A percentile compares a stretch with the other conserved stretches of the same genome.
Evolutionary conservation across 257 asterid genomes (phyloP).

Genomic region (Ocimum tenuiflorum): DNA sequence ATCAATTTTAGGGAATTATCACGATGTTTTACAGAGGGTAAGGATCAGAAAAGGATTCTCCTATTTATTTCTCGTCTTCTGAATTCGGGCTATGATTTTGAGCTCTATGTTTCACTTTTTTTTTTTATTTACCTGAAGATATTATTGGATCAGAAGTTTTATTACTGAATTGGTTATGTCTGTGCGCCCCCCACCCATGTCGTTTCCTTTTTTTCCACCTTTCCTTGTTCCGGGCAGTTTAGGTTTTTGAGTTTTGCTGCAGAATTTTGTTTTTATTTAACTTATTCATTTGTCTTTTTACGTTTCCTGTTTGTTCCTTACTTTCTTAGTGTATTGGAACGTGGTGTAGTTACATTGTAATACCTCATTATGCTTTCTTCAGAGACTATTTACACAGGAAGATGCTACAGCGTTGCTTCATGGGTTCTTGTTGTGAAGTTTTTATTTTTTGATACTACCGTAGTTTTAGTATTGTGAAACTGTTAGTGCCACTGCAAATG

Average conservation of each 20-base stretch:
- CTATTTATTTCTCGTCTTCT: background rate
- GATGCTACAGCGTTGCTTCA: background rate
- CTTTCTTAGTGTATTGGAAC: background rate
- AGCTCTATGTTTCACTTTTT: background rate
- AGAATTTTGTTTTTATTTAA: background rate
- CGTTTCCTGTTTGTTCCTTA: background rate
- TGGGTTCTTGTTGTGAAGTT: background rate
- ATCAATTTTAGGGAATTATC: background rate
- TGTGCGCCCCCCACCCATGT: background rate
- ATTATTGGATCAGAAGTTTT: background rate
- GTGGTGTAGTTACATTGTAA: background rate
- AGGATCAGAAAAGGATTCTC: background rate
- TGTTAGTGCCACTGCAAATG: background rate
- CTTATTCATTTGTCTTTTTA: background rate
- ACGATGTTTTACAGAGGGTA: conserved; percentile 44
- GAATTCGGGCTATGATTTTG: background rate
- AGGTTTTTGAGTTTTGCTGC: background rate
- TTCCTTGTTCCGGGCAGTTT: background rate
- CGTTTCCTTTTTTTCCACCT: background rate
- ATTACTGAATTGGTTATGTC: background rate
- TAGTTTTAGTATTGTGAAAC: background rate
- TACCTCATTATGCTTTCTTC: background rate
- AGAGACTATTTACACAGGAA: background rate
- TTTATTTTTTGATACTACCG: background rate
- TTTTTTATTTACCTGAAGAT: too few relatives aligned